Conservation (phyloP, 2,329 filamentous ascomycete genomes). For the Apiospora hydei region DNA sequence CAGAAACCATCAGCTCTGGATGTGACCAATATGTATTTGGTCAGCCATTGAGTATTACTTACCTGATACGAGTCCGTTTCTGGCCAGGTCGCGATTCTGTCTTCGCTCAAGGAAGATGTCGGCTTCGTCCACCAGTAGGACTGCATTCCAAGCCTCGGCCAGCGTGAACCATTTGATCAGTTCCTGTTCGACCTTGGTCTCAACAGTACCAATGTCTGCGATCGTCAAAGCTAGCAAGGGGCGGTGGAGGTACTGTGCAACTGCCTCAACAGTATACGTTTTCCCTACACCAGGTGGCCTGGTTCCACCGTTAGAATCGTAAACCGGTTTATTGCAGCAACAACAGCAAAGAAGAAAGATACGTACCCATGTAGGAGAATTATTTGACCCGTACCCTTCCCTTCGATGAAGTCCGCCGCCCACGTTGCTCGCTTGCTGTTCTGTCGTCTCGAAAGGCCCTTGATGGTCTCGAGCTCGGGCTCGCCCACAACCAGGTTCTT, state of each 20-base stretch:
- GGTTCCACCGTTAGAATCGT: not conserved
- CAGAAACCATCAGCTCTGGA: too few relatives aligned
- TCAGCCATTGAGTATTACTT: too few relatives aligned
- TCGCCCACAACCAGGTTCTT: not conserved
- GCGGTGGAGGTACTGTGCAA: not conserved
- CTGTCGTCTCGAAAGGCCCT: constrained; percentile 26
- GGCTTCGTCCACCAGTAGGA: not conserved
- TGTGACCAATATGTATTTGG: too few relatives aligned
- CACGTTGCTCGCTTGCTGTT: constrained; percentile 26
- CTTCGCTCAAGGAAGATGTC: not conserved
- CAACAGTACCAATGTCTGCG: not conserved
- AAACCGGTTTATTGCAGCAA: too few relatives aligned
- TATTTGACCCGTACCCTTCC: constrained; percentile 29
- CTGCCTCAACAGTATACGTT: not conserved
- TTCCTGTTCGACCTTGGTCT: not conserved
- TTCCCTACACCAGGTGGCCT: not conserved
- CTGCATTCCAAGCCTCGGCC: not conserved
- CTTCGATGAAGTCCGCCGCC: constrained; percentile 29
- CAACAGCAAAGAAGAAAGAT: too few relatives aligned
- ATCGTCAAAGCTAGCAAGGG: not conserved
- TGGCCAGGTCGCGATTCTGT: not conserved
- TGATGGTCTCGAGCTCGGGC: constrained; percentile 22
- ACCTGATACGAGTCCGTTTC: constrained; percentile 26
- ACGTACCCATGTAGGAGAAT: constrained; percentile 32
- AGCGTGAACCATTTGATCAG: not conserved